Evolutionary conservation across 2,329 filamentous ascomycete genomes (phyloP).

Genomic region (Coniochaeta pulveracea): DNA sequence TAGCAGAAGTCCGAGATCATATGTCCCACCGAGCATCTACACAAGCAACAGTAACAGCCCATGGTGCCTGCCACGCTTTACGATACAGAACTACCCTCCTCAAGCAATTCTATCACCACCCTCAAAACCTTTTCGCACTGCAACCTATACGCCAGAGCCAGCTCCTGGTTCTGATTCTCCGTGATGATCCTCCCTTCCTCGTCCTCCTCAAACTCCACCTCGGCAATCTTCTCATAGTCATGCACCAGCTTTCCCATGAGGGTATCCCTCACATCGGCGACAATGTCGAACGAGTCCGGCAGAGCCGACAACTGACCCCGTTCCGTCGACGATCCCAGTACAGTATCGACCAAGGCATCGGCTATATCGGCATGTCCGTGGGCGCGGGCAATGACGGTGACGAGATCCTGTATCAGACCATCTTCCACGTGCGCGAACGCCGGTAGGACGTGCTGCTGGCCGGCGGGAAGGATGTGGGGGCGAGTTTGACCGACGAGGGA

Average conservation of each 20-base stretch:
- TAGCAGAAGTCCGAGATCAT: too few species aligned
- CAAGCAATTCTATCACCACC: too few species aligned
- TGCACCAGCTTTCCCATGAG: slow-evolving; percentile 25
- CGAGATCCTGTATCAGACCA: slow-evolving; percentile 39
- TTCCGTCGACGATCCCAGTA: too few species aligned
- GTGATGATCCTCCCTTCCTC: slow-evolving; percentile 19
- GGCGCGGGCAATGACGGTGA: slow-evolving; percentile 19
- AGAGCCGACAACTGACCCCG: too few species aligned
- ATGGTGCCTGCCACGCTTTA: too few species aligned
- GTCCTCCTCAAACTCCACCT: slow-evolving; percentile 31
- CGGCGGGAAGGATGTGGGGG: slow-evolving; percentile 17
- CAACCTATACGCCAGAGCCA: slow-evolving; percentile 36
- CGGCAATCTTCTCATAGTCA: slow-evolving; percentile 30
- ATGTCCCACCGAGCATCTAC: too few species aligned
- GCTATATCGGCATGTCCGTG: too few species aligned
- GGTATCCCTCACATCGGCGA: slow-evolving; percentile 17
- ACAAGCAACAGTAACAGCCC: too few species aligned
- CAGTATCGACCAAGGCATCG: too few species aligned
- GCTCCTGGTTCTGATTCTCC: slow-evolving; percentile 29
- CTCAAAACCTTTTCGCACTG: slow-evolving; percentile 36
- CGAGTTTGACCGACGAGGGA: slow-evolving; percentile 33
- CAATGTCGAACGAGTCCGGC: too few species aligned
- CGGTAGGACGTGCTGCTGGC: slow-evolving; percentile 17
- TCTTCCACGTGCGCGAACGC: slow-evolving; percentile 40
- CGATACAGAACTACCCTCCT: too few species aligned